phyloP scores from a whole-genome alignment of 768 basidiomycete genomes.

The Phlebiopsis flavidoalba region DNA sequence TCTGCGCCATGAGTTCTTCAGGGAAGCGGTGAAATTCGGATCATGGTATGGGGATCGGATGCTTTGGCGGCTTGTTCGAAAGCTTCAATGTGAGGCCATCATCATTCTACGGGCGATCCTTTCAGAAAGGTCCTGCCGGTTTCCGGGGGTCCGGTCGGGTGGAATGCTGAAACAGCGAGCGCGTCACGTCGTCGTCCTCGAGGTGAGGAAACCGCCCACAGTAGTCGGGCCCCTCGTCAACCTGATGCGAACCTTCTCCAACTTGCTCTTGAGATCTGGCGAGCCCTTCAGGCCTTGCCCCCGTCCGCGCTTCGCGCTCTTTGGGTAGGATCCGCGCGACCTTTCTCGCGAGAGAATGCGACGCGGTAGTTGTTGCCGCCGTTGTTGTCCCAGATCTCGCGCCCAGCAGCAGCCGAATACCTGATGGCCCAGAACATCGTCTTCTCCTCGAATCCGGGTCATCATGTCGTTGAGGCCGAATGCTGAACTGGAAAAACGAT shows the following conservation, averaged over 20 bases:
- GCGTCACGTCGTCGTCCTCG: conserved; percentile 13
- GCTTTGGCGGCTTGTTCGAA: conserved; percentile 35
- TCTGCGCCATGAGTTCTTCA: conserved; percentile 43
- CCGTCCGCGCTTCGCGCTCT: conserved; percentile 23
- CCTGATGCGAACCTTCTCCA: conserved; percentile 57
- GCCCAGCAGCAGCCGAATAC: conserved; percentile 58
- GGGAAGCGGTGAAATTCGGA: conserved; percentile 50
- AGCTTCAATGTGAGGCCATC: conserved; percentile 21
- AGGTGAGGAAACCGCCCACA: conserved; percentile 23
- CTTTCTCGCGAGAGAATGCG: conserved; percentile 47
- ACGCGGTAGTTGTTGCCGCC: conserved; percentile 71
- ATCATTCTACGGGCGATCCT: conserved; percentile 1
- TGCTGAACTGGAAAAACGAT: conserved; percentile 49
- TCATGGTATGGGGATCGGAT: conserved; percentile 51
- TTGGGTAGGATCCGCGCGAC: conserved; percentile 13
- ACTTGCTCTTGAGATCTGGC: conserved; percentile 57
- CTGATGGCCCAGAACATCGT: conserved; percentile 75
- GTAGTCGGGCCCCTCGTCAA: conserved; percentile 13
- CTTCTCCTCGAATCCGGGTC: conserved; percentile 74
- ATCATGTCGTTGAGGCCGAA: conserved; percentile 78
- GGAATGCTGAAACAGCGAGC: conserved; percentile 12
- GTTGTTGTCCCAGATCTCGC: conserved; percentile 95
- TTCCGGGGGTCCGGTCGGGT: conserved; percentile 6
- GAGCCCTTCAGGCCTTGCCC: conserved; percentile 38
- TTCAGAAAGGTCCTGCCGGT: not conserved